Evolutionary conservation across 202 grass and related monocot species (phyloP).

Genomic region (Digitaria exilis): DNA sequence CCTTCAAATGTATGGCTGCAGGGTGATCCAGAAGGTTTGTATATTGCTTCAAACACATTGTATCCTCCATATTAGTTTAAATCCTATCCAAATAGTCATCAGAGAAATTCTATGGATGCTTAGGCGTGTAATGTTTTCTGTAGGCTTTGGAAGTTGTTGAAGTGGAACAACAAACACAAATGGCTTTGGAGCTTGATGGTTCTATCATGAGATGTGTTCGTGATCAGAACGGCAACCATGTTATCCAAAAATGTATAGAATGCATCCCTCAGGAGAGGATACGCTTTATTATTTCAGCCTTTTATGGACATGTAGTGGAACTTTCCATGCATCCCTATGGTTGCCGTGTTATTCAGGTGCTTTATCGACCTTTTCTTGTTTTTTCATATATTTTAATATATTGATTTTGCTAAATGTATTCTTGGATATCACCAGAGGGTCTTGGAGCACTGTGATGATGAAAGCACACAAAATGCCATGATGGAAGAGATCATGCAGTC

Average conservation of each 20-base stretch:
- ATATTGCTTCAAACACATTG: not conserved
- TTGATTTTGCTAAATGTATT: constrained; percentile 27
- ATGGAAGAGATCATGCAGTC: constrained; percentile 94
- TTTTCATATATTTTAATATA: not conserved
- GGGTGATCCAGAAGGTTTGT: constrained; percentile 97
- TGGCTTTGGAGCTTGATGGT: constrained; percentile 88
- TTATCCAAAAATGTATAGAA: constrained; percentile 98
- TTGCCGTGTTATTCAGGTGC: constrained; percentile 96
- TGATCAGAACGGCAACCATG: constrained; percentile 98
- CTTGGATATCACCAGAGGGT: constrained; percentile 69
- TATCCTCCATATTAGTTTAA: constrained; percentile 22
- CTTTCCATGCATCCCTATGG: constrained; percentile 98
- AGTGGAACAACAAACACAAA: constrained; percentile 83
- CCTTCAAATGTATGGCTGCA: constrained; percentile 99
- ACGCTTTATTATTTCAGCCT: constrained; percentile 77
- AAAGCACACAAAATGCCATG: constrained; percentile 82
- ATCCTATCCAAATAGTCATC: not conserved
- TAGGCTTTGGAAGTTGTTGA: constrained; percentile 93
- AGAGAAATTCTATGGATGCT: constrained; percentile 2
- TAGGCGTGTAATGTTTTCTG: constrained; percentile 37
- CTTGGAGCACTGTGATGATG: constrained; percentile 90
- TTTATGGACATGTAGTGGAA: constrained; percentile 83
- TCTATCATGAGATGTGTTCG: constrained; percentile 88
- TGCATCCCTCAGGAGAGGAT: constrained; percentile 86
- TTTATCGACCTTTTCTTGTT: constrained; percentile 11